A percentile compares a stretch with the other conserved stretches of the same genome.
Conservation (phyloP, 2,329 filamentous ascomycete species). For the Fusarium sp. region DNA sequence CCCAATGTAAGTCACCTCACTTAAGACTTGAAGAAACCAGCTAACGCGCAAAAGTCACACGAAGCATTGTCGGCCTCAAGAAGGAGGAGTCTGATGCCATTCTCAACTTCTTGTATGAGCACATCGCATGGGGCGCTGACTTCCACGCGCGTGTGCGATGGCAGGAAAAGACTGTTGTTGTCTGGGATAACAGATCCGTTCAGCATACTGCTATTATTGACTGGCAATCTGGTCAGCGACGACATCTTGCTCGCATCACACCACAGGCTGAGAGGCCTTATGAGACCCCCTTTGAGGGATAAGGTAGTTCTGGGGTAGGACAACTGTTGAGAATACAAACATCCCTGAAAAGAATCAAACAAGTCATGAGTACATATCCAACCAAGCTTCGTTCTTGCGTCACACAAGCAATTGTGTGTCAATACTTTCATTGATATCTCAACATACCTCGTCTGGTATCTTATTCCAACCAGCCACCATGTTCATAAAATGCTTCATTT, state of each 20-base stretch:
- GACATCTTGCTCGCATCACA: conserved; percentile 83
- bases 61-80: conserved; percentile 83
- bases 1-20: conserved; percentile 71
- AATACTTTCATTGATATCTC: neutral
- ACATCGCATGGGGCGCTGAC: conserved; percentile 66
- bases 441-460: neutral
- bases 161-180: conserved; percentile 81
- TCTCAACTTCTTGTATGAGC: conserved; percentile 74
- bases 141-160: conserved; percentile 79
- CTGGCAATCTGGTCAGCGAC: conserved; percentile 80
- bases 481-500: conserved; percentile 4
- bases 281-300: conserved; percentile 65
- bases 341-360: neutral
- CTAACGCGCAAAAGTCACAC: conserved; percentile 67
- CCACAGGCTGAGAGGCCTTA: conserved; percentile 82
- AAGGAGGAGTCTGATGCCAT: conserved; percentile 85
- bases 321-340: neutral
- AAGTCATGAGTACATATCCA: neutral
- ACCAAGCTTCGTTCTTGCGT: too few relatives aligned
- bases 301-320: too few relatives aligned
- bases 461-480: neutral
- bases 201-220: conserved; percentile 82
- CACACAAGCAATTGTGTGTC: neutral
- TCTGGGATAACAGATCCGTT: conserved; percentile 87
- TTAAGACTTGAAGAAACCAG: accelerated